Conservation (phyloP, 1,284 basidiomycete genomes). For the Cryptococcus sp. region DNA sequence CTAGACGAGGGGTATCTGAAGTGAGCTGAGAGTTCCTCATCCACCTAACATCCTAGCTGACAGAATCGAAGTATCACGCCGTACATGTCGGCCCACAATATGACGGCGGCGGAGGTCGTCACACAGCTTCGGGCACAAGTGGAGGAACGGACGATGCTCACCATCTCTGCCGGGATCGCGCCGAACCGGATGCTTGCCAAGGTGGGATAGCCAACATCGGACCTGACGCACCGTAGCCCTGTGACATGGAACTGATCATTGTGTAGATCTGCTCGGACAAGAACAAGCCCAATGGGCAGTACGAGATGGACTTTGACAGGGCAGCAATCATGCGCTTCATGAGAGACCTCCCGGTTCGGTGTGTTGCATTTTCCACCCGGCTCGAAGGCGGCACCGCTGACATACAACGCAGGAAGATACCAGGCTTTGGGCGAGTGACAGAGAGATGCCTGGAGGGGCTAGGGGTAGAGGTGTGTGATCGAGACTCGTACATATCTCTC, state of each 20-base stretch:
- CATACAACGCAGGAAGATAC: conserved; percentile 54
- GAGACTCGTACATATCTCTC: conserved; percentile 5
- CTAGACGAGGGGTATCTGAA: conserved; percentile 88
- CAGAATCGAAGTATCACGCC: conserved; percentile 33
- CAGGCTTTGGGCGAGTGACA: conserved; percentile 81
- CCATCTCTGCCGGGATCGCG: conserved; percentile 89
- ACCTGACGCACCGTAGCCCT: background rate
- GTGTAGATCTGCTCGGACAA: conserved; percentile 86
- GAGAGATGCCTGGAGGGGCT: conserved; percentile 81
- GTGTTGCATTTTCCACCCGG: background rate
- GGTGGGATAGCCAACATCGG: conserved; percentile 48
- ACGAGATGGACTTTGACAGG: conserved; percentile 65
- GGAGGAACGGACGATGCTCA: conserved; percentile 71
- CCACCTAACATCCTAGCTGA: background rate
- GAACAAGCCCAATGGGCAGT: conserved; percentile 95
- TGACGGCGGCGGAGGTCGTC: conserved; percentile 71
- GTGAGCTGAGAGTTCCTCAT: conserved; percentile 51
- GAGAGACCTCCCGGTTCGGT: conserved; percentile 45
- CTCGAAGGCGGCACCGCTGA: conserved; percentile 6
- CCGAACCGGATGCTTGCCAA: conserved; percentile 74
- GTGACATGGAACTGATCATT: background rate
- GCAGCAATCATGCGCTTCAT: conserved; percentile 65
- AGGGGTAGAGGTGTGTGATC: conserved; percentile 64
- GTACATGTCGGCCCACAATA: conserved; percentile 68
- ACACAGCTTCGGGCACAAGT: conserved; percentile 69